phyloP scores from a whole-genome alignment of 306 rosid species.

The Cucumis hystrix region DNA sequence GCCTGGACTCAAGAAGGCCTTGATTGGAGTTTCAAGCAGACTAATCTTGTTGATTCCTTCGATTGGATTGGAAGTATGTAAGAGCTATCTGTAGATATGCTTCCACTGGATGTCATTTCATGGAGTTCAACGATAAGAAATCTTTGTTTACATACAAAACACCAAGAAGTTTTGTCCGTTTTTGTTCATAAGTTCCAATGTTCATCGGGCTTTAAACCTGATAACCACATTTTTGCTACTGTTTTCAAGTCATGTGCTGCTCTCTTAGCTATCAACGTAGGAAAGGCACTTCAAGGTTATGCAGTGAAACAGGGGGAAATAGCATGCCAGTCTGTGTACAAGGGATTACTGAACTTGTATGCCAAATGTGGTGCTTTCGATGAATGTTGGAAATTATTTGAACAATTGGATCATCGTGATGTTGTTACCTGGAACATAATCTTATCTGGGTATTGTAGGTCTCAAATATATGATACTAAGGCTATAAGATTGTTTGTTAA shows the following conservation, averaged over 20 bases:
- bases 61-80: neutral
- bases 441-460: constrained; percentile 55
- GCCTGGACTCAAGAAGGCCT: neutral
- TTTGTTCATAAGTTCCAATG: constrained; percentile 23
- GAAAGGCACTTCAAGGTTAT: constrained; percentile 53
- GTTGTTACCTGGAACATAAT: constrained; percentile 77
- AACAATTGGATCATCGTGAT: constrained; percentile 35
- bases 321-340: constrained; percentile 44
- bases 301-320: constrained; percentile 52
- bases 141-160: constrained; percentile 28
- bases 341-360: constrained; percentile 76
- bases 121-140: constrained; percentile 31
- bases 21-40: neutral
- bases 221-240: constrained; percentile 33
- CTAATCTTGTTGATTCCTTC: neutral
- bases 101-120: constrained; percentile 8
- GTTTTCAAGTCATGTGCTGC: constrained; percentile 62
- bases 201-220: constrained; percentile 30
- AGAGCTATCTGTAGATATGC: neutral
- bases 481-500: constrained; percentile 39
- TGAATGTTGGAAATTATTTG: constrained; percentile 49
- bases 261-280: constrained; percentile 33
- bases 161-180: constrained; percentile 41
- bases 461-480: constrained; percentile 24
- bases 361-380: constrained; percentile 57